These are phyloP conservation scores for Saccharomycopsis fodiens DNA, from an alignment of 805 yeast genomes.

Conservation along the genomic window DNA sequence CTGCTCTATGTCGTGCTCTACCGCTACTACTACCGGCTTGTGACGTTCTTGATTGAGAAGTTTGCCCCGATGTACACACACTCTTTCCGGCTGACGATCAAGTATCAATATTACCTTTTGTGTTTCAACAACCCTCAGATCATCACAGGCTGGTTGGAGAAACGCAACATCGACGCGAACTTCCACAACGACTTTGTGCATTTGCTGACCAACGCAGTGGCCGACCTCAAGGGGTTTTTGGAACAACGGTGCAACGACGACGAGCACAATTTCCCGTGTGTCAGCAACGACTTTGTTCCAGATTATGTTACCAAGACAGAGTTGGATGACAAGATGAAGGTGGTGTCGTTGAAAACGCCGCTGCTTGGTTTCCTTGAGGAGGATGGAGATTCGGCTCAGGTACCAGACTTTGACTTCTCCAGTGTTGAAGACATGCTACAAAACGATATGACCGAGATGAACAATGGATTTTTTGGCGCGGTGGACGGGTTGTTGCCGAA, in stretches of 20 bases:
- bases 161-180: neutral
- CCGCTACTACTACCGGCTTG: constrained; percentile 7
- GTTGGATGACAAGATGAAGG: neutral
- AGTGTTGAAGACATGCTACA: neutral
- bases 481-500: constrained; percentile 1
- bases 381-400: neutral
- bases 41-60: constrained; percentile 14
- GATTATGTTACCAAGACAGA: neutral
- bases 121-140: constrained; percentile 14
- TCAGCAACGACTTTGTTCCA: neutral
- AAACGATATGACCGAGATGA: neutral
- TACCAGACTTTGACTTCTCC: neutral
- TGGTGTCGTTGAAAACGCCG: constrained; percentile 1
- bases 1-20: constrained; percentile 12
- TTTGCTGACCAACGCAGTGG: neutral
- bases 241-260: neutral
- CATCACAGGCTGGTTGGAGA: constrained; percentile 12
- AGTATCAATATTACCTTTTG: constrained; percentile 14
- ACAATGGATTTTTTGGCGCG: neutral
- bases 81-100: constrained; percentile 11
- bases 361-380: neutral
- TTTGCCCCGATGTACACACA: constrained; percentile 16
- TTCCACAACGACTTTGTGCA: constrained; percentile 1
- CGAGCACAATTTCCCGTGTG: neutral
- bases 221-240: neutral